Evolutionary conservation across 306 rosid genomes (phyloP), one percentile per base, ranked within the genome.

Genomic region (Inga oerstediana): DNA sequence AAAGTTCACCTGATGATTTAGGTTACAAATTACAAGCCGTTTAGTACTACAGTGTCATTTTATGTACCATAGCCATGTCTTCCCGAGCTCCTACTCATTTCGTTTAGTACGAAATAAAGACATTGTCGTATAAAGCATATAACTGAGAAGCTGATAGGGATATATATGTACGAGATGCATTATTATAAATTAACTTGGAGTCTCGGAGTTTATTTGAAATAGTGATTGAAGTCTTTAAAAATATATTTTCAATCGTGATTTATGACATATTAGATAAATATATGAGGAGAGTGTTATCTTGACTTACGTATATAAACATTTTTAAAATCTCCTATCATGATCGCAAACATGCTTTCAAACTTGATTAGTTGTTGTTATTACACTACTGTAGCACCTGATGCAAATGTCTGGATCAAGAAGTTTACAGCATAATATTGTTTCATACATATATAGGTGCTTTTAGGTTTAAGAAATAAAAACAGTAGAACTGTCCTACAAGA

Each of bases 1-100:
- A 79, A 86, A 70, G 39, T 49, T 80, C 80, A 86, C 81, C 74
- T 83, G 82, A 68, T 10, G 54, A 49, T 83, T 83, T 80, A 76
- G 72, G 81, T 86, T 78, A 10, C 80, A 54, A 69, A 10, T 86
- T 78, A 14, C 83, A 54, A 61, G 10, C 34, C 22, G 74, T 78
- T 82, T 70, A 75, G 72, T 69, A 79, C 46, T 62, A 49, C 14
- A 51, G 30, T 64, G 76, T 82, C 72, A 79, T 86, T 82, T 82
- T 61, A 79, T 82, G 83, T 58, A 17, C 68, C 4, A 41, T 17
- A 56, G 32, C 37, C 65, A 66, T 61, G 59, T 75, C 51, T 51
- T 56, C 13, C 22, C 17, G 34, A 75, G 48, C 45, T 45, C 14
- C 73, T 58, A 24, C 66, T 84, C 79, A 13, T 61, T 16, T 34